Base-by-base conservation (phyloP, 208 protist genomes). In the Crithidia brevicula region DNA sequence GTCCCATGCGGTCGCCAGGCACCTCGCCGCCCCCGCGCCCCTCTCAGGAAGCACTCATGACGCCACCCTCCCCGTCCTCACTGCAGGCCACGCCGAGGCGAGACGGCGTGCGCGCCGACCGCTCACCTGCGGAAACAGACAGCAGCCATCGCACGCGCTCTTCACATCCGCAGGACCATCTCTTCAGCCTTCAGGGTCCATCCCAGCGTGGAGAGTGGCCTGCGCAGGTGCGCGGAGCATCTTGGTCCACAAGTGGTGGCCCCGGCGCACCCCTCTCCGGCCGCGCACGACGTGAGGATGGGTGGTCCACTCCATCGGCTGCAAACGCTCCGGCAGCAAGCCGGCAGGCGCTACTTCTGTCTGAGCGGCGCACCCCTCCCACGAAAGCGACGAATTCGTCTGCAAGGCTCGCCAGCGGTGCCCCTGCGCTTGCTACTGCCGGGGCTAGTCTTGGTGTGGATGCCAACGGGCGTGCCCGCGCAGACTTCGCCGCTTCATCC, bases 131-230 rank as follows among this genome's bases (percentile, higher is more conserved):
- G 43, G 13, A 18, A 8, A 23, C 58, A 2, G 28, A 38, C 27
- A 40, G 58, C 43, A 52, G 40, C 20, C 58, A 16, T n/a, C 40
- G 58, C 43, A 20, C 52, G 27, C 53, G 23, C 36, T 20, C 53
- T 5, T 28, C 53, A 3, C 11, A 60, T 43, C 36, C 6, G 30
- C n/a, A 16, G 7, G 18, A 38, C 31, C 30, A 0, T 31, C 34
- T 4, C 3, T n/a, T 28, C 8, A 40, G 10, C 36, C 36, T 7
- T 40, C 36, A 33, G 40, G 15, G 8, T 18, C 22, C 22, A 3
- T 51, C 22, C 46, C 23, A 8, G 7, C 22, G 16, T n/a, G 40
- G 33, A 9, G 40, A 50, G 40, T 23, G 31, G 23, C 58, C 58
- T 27, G 58, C 28, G 43, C 43, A 40, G 28, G 58, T 64, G 30